Conservation (phyloP, 139 green algal species). For the Auxenochlorella pyrenoidosa region DNA sequence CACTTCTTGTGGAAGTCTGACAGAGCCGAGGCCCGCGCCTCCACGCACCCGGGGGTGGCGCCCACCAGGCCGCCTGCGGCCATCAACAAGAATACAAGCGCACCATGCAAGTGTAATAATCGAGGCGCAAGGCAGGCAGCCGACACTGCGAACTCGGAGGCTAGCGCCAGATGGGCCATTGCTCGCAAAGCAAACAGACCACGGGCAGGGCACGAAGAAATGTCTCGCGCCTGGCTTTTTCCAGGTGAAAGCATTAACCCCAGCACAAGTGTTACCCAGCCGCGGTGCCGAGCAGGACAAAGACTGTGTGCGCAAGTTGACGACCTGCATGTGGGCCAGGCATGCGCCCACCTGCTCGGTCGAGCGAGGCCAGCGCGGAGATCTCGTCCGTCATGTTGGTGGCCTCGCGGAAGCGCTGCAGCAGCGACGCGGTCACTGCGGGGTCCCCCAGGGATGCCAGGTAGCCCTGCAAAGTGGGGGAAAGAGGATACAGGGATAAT, state of each 20-base stretch:
- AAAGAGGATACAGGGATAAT: too few relatives aligned
- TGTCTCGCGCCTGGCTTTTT: too few relatives aligned
- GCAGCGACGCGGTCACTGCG: slow-evolving; percentile 63
- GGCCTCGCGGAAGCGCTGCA: slow-evolving; percentile 71
- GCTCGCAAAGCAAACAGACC: too few relatives aligned
- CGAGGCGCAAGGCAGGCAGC: too few relatives aligned
- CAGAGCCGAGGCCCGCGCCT: slow-evolving; percentile 60
- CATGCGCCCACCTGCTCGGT: slow-evolving; percentile 37
- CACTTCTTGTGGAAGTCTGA: slow-evolving; percentile 87
- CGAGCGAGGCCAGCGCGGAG: slow-evolving; percentile 78
- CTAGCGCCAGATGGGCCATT: too few relatives aligned
- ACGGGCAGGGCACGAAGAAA: too few relatives aligned
- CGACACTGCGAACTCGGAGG: too few relatives aligned
- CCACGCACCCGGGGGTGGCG: slow-evolving; percentile 4
- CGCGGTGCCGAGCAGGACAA: too few relatives aligned
- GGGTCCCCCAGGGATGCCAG: slow-evolving; percentile 78
- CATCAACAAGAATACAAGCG: background rate
- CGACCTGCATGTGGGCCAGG: background rate
- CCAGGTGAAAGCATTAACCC: too few relatives aligned
- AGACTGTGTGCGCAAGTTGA: too few relatives aligned
- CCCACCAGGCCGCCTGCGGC: slow-evolving; percentile 16
- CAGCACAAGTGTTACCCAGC: too few relatives aligned
- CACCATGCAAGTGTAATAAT: too few relatives aligned
- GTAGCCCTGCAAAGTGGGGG: slow-evolving; percentile 43
- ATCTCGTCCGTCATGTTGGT: slow-evolving; percentile 99